Conservation (phyloP, 768 basidiomycete genomes). For the Tulasnella calospora region DNA sequence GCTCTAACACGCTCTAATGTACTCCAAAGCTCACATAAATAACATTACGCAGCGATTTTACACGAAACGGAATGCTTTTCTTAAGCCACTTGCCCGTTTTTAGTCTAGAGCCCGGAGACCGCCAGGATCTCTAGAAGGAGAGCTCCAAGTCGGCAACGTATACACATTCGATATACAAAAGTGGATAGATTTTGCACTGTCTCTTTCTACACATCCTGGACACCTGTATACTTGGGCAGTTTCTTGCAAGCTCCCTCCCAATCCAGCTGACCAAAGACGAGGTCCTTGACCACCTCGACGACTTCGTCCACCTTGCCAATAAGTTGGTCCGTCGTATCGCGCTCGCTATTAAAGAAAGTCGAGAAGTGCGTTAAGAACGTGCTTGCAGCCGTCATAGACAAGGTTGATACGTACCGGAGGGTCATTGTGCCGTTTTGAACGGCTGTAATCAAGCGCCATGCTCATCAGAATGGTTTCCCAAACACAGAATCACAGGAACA, state of each 20-base stretch:
- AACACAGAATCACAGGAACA: constrained; percentile 26
- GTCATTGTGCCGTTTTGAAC: constrained; percentile 91
- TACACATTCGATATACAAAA: background rate
- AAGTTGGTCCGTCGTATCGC: constrained; percentile 88
- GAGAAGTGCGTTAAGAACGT: background rate
- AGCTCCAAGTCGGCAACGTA: background rate
- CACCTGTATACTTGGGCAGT: constrained; percentile 78
- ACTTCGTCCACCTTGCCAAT: constrained; percentile 90
- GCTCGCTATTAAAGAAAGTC: constrained; percentile 54
- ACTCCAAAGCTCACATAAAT: too few relatives aligned
- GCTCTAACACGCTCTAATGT: too few relatives aligned
- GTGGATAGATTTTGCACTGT: background rate
- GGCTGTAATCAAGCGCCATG: constrained; percentile 46
- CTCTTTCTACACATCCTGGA: constrained; percentile 58
- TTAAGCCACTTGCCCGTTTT: too few relatives aligned
- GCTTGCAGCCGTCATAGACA: background rate
- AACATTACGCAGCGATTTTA: too few relatives aligned
- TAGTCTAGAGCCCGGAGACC: too few relatives aligned
- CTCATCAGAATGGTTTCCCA: background rate
- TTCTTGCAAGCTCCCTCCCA: constrained; percentile 72
- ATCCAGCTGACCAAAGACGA: constrained; percentile 66
- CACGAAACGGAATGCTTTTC: too few relatives aligned
- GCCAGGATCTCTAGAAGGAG: background rate
- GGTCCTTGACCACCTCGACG: constrained; percentile 67
- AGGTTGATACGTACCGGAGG: constrained; percentile 60